A percentile compares a stretch with the other conserved stretches of the same genome.
Evolutionary conservation across 495 filamentous ascomycete genomes (phyloP).

Genomic region (Talaromyces wortmannii): DNA sequence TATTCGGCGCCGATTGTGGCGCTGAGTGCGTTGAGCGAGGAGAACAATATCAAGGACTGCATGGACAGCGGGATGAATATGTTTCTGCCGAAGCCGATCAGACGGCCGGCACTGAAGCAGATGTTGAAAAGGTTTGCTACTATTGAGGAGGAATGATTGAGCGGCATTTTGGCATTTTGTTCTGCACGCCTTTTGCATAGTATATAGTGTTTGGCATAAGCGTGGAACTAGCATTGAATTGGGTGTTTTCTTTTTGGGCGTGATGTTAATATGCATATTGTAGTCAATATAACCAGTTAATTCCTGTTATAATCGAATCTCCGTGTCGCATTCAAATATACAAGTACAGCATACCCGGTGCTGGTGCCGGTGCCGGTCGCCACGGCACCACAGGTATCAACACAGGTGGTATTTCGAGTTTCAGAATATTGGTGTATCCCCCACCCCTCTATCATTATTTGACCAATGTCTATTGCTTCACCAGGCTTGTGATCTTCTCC

Average conservation of each 20-base stretch:
- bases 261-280: not conserved
- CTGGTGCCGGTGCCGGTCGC: no score
- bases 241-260: not conserved
- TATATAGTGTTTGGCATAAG: not conserved
- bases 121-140: slow-evolving; percentile 65
- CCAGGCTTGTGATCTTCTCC: slow-evolving; percentile 73
- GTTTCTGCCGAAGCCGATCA: slow-evolving; percentile 76
- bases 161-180: not conserved
- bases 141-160: slow-evolving; percentile 39
- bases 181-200: not conserved
- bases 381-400: no score
- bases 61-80: slow-evolving; percentile 71
- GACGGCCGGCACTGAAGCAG: slow-evolving; percentile 74
- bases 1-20: slow-evolving; percentile 89
- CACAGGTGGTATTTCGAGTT: no score
- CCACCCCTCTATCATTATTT: no score
- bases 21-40: slow-evolving; percentile 83
- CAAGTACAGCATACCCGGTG: no score
- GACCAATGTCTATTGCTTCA: slow-evolving; percentile 42
- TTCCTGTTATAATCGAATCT: no score
- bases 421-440: no score
- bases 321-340: no score
- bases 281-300: no score
- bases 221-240: no score
- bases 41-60: slow-evolving; percentile 81